Percentiles rank a stretch among this genome's conserved stretches.
Conservation (phyloP, 208 protist genomes). For the Trypanosoma lewisi region DNA sequence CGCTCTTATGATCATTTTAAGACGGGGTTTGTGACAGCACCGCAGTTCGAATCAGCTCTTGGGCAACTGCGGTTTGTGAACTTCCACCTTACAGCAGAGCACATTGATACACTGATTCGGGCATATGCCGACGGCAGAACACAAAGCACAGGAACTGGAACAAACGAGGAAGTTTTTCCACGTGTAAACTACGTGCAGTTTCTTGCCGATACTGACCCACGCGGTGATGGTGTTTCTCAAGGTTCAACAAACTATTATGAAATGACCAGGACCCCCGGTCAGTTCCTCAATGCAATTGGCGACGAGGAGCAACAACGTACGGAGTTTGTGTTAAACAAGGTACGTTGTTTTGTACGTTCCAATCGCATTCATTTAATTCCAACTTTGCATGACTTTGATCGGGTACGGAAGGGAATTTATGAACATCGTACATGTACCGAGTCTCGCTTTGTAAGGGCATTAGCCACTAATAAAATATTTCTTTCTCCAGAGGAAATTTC, state of each 20-base stretch:
- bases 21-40: conserved; percentile 66
- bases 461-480: conserved; percentile 85
- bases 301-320: conserved; percentile 29
- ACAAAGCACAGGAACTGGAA: conserved; percentile 17
- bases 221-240: conserved; percentile 4
- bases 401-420: conserved; percentile 76
- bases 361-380: conserved; percentile 82
- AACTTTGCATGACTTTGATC: conserved; percentile 88
- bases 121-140: conserved; percentile 41
- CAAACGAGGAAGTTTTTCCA: conserved; percentile 24
- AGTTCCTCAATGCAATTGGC: conserved; percentile 40
- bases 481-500: conserved; percentile 66
- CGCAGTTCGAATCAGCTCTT: conserved; percentile 81
- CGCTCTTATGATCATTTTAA: conserved; percentile 82
- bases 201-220: conserved; percentile 60
- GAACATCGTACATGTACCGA: conserved; percentile 81
- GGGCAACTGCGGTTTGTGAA: conserved; percentile 76
- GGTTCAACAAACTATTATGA: conserved; percentile 54
- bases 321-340: conserved; percentile 42
- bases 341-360: conserved; percentile 55
- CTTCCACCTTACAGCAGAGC: conserved; percentile 62
- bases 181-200: conserved; percentile 77
- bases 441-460: conserved; percentile 76
- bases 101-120: conserved; percentile 60
- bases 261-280: conserved; percentile 40